Evolutionary conservation across 495 filamentous ascomycete species (phyloP), one percentile per base, ranked within the genome.

Genomic region (Terfezia claveryi): DNA sequence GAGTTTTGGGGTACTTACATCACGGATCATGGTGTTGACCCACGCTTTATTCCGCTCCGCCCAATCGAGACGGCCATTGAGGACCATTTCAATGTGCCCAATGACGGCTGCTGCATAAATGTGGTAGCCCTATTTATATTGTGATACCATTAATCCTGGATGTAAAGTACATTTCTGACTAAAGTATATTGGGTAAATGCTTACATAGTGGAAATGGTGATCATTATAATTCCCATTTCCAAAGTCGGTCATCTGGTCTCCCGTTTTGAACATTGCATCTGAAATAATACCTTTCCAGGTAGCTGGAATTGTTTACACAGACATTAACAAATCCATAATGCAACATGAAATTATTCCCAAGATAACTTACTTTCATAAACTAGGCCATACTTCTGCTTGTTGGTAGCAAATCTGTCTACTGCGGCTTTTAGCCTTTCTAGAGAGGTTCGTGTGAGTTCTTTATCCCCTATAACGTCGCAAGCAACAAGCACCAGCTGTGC

Each of bases 181-280:
- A 32, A 4, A 1, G 27, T 1, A 7, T 32, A 32, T 4, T 32
- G 4, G 27, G 4, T 32, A 32, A 32, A 7, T 32, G 7, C 27
- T 32, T 32, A 32, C 27, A 57, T 74, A 76, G 51, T 83, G 91
- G 70, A 98, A 98, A 67, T 98, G 92, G 63, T 96, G 92, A 63
- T 98, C 91, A 63, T 94, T 94, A 72, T 94, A 94, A 57, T 78
- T 78, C 2, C 80, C 80, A 62, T 91, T 88, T 54, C 86, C 86
- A 64, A 88, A 91, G 62, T 92, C 85, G 49, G 67, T 74, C 8
- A 2, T 80, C 6, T 73, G 59, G 60, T 94, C 78, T 10, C 82
- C 77, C 10, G 75, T 85, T 16, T 67, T 64, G 65, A 93, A 98
- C 8, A 79, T 78, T 2, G 83, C 86, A 8, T 79, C 78, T 5